Evolutionary conservation across 768 basidiomycete genomes (phyloP), one percentile per base, ranked within the genome.

Genomic region (Calocera viscosa): DNA sequence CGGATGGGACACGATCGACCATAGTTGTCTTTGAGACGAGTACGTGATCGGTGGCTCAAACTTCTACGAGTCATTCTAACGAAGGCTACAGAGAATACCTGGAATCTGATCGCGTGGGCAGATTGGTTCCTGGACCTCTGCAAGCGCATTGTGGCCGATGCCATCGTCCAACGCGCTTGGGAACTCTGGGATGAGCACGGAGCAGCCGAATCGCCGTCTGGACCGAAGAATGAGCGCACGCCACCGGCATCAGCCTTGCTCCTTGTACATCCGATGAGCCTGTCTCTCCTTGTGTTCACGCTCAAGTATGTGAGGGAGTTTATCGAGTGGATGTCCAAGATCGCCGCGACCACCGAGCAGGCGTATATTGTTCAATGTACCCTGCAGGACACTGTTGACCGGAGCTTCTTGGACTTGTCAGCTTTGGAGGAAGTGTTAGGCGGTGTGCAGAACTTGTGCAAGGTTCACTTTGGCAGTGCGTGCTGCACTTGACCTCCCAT

Each of bases 51-150:
- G 10, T 32, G 11, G 7, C 26, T 60, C 30, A 16, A 10, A 5
- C 14, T 7, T 49, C 8, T 60, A 10, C 53, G 30, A 26, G 5
- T 26, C 30, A 19, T 60, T 28, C 24, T 60, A 8, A 60, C 19
- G 26, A 60, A 28, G 26, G 53, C 24, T 60, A 19, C 24, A 60
- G 53, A 60, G 30, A 60, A 60, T 60, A 60, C 53, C 8, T 60
- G 53, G 53, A 28, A 60, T 26, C 53, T 60, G 24, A 60, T 60
- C 53, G 53, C 53, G 7, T 60, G 53, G 53, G 30, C 26, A 5
- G 53, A 60, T 26, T 60, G 53, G 53, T 60, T 60, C 53, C 53
- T 60, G 7, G 53, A 60, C 30, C 53, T 60, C 30, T 60, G 26
- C 30, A 26, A 22, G 26, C 53, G 53, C 30, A 60, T 60, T 26